phyloP scores from a whole-genome alignment of 192 early-diverging fungal genomes.

The Phycomyces nitens region DNA sequence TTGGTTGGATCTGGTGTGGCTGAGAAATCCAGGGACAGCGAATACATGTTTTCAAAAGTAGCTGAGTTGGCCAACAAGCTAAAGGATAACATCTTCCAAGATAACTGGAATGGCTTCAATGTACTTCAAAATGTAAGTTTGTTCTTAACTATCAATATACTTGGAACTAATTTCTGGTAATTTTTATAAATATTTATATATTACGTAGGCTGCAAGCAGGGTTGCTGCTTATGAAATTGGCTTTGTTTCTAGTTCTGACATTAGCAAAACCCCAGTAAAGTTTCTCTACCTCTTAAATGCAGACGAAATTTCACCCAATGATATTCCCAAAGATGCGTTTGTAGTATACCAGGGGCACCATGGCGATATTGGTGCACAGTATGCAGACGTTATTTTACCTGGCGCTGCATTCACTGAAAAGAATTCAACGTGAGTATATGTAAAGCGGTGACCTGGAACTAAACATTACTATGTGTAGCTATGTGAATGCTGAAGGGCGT shows the following conservation, averaged over 20 bases:
- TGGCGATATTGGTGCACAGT: constrained; percentile 91
- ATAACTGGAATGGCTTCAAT: constrained; percentile 84
- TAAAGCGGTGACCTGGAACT: too few species aligned
- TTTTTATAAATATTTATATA: too few species aligned
- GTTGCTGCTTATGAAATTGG: constrained; percentile 90
- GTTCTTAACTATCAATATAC: too few species aligned
- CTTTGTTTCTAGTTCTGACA: constrained; percentile 60
- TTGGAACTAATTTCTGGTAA: too few species aligned
- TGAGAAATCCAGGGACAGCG: constrained; percentile 65
- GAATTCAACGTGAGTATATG: constrained; percentile 59
- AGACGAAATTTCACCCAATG: constrained; percentile 72
- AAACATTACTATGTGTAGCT: constrained; percentile 25
- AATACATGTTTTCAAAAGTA: constrained; percentile 68
- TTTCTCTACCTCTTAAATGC: constrained; percentile 93
- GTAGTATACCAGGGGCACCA: constrained; percentile 99
- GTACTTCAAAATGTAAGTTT: constrained; percentile 79
- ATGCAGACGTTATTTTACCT: constrained; percentile 94
- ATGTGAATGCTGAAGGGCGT: constrained; percentile 95
- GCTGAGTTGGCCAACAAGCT: constrained; percentile 67
- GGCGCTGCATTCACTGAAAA: constrained; percentile 96
- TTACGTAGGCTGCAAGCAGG: constrained; percentile 69
- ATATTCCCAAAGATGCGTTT: constrained; percentile 87
- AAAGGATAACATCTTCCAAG: constrained; percentile 63
- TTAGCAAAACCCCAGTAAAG: constrained; percentile 37
- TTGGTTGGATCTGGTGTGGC: constrained; percentile 78